A percentile compares a stretch with the other conserved stretches of the same genome.
These are phyloP conservation scores for Podospora pseudopauciseta DNA, from an alignment of 495 filamentous ascomycete genomes.

Conservation along the genomic window DNA sequence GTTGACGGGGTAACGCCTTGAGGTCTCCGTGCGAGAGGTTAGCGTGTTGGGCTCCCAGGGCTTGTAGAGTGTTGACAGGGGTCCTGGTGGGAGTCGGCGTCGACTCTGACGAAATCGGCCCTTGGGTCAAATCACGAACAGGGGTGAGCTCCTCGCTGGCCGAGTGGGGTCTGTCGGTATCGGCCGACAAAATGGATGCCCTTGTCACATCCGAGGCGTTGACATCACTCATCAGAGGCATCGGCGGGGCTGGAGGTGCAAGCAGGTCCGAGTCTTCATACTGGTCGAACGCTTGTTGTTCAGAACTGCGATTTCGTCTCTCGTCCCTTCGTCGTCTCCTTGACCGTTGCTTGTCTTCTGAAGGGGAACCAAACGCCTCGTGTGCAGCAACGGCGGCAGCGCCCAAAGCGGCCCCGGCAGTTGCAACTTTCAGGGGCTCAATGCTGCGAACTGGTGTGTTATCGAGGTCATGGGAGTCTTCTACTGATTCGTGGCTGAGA, in stretches of 20 bases:
- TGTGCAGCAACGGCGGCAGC: constrained; percentile 33
- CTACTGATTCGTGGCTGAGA: constrained; percentile 38
- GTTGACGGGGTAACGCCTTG: constrained; percentile 41
- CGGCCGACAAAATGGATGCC: constrained; percentile 80
- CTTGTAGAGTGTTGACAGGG: constrained; percentile 37
- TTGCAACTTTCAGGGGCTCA: constrained; percentile 39
- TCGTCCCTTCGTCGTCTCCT: constrained; percentile 44
- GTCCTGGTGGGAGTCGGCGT: constrained; percentile 41
- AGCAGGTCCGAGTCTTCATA: constrained; percentile 41
- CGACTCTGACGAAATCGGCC: constrained; percentile 40
- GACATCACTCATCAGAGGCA: constrained; percentile 83
- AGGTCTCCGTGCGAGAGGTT: constrained; percentile 52
- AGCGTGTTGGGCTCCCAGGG: constrained; percentile 46
- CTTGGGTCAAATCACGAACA: constrained; percentile 54
- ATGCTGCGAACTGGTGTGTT: constrained; percentile 41
- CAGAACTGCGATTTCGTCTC: constrained; percentile 34
- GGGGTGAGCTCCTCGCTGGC: constrained; percentile 54
- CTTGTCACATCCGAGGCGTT: constrained; percentile 81
- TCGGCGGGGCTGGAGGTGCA: constrained; percentile 55
- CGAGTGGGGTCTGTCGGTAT: constrained; percentile 67
- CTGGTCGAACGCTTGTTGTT: constrained; percentile 29
- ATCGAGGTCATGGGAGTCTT: constrained; percentile 35
- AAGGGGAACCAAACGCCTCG: constrained; percentile 36
- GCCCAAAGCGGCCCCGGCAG: constrained; percentile 34
- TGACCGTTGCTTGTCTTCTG: constrained; percentile 45